A percentile compares a stretch with the other conserved stretches of the same genome.
Conservation (phyloP, 2,329 filamentous ascomycete genomes). For the Pseudogymnoascus sp. region DNA sequence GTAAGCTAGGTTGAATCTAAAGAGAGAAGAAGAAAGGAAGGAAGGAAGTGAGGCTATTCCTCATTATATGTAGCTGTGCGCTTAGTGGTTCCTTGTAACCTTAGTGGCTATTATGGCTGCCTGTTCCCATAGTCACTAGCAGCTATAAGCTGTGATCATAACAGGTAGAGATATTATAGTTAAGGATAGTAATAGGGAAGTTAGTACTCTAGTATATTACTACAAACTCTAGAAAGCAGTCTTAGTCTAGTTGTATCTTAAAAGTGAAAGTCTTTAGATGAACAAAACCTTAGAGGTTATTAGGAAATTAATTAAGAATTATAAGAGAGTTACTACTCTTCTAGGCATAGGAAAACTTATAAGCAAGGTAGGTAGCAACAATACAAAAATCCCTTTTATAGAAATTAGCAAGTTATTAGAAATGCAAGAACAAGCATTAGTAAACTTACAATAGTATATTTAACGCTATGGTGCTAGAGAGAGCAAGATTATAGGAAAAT, state of each 20-base stretch:
- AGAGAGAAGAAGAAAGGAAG: no score
- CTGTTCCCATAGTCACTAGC: no score
- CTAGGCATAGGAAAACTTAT: background rate
- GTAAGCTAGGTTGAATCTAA: no score
- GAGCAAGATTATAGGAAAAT: background rate
- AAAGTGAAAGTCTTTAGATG: background rate
- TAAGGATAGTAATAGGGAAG: background rate
- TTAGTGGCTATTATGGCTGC: no score
- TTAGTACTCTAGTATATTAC: background rate
- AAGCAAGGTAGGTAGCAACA: background rate
- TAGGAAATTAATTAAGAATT: background rate
- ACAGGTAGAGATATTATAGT: no score
- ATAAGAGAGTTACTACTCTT: background rate
- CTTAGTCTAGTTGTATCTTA: background rate
- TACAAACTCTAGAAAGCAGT: background rate
- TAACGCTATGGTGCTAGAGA: background rate
- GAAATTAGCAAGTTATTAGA: background rate
- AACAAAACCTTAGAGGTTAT: background rate
- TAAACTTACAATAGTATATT: background rate
- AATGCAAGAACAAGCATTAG: background rate
- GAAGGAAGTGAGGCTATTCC: no score
- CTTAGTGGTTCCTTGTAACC: no score
- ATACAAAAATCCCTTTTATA: background rate
- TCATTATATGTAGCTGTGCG: no score
- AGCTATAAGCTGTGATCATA: no score